Percentiles rank a stretch among this genome's conserved stretches.
phyloP scores from a whole-genome alignment of 192 early-diverging fungal species.

The Backusella westeae region DNA sequence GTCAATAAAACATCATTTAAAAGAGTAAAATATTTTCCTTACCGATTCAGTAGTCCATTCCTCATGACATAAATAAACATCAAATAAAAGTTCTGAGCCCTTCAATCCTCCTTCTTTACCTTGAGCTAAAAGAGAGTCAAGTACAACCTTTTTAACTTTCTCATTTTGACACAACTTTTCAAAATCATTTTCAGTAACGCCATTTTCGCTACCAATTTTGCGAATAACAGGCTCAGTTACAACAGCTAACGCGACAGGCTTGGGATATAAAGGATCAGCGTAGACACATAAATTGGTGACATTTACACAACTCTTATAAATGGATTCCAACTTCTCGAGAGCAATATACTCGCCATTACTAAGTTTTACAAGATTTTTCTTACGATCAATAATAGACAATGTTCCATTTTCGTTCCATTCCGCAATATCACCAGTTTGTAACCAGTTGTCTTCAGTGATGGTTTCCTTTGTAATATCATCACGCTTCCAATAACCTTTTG shows the following conservation, averaged over 20 bases:
- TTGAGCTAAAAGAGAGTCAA: constrained; percentile 41
- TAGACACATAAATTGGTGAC: constrained; percentile 78
- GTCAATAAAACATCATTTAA: background rate
- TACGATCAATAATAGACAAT: constrained; percentile 86
- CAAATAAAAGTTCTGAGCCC: constrained; percentile 68
- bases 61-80: constrained; percentile 61
- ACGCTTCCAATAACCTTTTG: constrained; percentile 79
- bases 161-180: constrained; percentile 52
- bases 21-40: constrained; percentile 26
- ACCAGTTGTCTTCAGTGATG: constrained; percentile 77
- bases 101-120: constrained; percentile 68
- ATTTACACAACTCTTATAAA: constrained; percentile 72
- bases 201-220: constrained; percentile 46
- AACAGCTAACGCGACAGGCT: constrained; percentile 73
- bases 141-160: constrained; percentile 52
- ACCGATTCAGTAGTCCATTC: constrained; percentile 91
- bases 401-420: constrained; percentile 75
- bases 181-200: constrained; percentile 43
- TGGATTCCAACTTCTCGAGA: constrained; percentile 88
- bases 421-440: constrained; percentile 89
- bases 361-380: constrained; percentile 92
- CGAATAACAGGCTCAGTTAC: constrained; percentile 58
- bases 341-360: constrained; percentile 91
- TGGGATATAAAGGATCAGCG: constrained; percentile 67
- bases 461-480: constrained; percentile 61